A percentile compares a stretch with the other conserved stretches of the same genome.
Conservation (phyloP, 352 stramenopile genomes). For the Globisporangium yorkense region DNA sequence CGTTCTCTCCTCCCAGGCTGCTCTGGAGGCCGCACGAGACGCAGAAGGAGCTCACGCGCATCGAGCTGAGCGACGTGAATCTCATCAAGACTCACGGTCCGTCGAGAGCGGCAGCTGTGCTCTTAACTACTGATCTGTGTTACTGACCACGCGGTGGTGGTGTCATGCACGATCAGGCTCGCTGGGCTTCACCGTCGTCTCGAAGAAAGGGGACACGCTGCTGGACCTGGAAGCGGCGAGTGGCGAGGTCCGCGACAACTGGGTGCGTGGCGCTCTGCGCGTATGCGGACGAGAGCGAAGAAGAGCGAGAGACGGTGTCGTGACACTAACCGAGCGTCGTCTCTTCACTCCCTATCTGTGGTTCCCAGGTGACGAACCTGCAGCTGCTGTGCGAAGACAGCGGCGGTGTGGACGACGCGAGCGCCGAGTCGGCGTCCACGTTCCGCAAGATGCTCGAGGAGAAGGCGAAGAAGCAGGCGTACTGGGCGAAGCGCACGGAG, state of each 20-base stretch:
- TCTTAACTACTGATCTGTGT: not conserved
- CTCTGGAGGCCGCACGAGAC: constrained; percentile 60
- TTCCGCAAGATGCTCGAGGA: constrained; percentile 76
- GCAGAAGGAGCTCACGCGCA: constrained; percentile 37
- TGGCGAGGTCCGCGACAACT: constrained; percentile 53
- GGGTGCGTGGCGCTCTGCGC: constrained; percentile 26
- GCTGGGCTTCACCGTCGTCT: constrained; percentile 42
- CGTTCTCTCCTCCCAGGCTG: constrained; percentile 25
- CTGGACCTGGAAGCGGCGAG: constrained; percentile 71
- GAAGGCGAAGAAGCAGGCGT: constrained; percentile 67
- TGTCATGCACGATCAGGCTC: constrained; percentile 17
- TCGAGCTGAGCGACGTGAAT: constrained; percentile 44
- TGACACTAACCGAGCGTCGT: not conserved
- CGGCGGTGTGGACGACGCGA: constrained; percentile 21
- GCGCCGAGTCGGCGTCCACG: constrained; percentile 17
- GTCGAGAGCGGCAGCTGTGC: not conserved
- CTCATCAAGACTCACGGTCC: constrained; percentile 50
- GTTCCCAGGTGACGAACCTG: constrained; percentile 46
- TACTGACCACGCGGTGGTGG: not conserved
- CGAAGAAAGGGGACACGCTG: constrained; percentile 51
- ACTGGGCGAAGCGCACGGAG: constrained; percentile 71
- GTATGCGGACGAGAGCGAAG: not conserved
- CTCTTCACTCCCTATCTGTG: not conserved
- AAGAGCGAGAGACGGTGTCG: not conserved
- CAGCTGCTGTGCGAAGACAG: constrained; percentile 71